Percentiles rank a stretch among this genome's conserved stretches.
Evolutionary conservation across 2,329 filamentous ascomycete species (phyloP).

Genomic region (Reticulascus tulasneorum): DNA sequence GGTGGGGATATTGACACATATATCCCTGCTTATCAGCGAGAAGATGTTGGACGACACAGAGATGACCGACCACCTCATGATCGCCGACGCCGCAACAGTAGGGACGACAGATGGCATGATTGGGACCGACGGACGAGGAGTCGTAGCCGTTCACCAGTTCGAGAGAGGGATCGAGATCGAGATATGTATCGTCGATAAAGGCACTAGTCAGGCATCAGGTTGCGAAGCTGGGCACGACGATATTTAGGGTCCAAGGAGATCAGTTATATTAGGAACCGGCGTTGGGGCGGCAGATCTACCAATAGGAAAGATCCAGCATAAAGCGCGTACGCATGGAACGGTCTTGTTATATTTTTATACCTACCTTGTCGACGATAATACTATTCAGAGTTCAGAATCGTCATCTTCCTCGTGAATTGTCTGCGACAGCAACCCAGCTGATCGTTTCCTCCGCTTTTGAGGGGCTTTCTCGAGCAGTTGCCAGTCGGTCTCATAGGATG

Average conservation of each 20-base stretch:
- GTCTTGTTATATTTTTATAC: too few relatives aligned
- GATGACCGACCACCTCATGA: conserved; percentile 23
- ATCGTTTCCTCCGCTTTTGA: conserved; percentile 34
- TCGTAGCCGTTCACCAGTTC: conserved; percentile 34
- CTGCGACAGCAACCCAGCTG: conserved; percentile 53
- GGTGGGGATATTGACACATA: conserved; percentile 44
- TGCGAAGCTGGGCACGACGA: too few relatives aligned
- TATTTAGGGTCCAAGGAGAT: too few relatives aligned
- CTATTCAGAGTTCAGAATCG: conserved; percentile 38
- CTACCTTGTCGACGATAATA: conserved; percentile 4
- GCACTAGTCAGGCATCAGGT: too few relatives aligned
- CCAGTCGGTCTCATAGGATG: conserved; percentile 33
- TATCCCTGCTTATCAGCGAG: conserved; percentile 42
- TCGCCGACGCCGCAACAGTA: conserved; percentile 13
- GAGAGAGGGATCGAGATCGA: conserved; percentile 34
- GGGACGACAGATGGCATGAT: conserved; percentile 26
- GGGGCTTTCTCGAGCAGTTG: conserved; percentile 27
- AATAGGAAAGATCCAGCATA: too few relatives aligned
- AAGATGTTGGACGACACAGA: conserved; percentile 23
- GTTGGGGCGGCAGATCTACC: conserved; percentile 8
- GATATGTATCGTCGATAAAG: conserved; percentile 49
- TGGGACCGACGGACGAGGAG: conserved; percentile 37
- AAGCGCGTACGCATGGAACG: too few relatives aligned
- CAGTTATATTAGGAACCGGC: conserved; percentile 10
- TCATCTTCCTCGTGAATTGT: conserved; percentile 72